Conservation (phyloP, 768 basidiomycete species). For the Lentinula detonsa region DNA sequence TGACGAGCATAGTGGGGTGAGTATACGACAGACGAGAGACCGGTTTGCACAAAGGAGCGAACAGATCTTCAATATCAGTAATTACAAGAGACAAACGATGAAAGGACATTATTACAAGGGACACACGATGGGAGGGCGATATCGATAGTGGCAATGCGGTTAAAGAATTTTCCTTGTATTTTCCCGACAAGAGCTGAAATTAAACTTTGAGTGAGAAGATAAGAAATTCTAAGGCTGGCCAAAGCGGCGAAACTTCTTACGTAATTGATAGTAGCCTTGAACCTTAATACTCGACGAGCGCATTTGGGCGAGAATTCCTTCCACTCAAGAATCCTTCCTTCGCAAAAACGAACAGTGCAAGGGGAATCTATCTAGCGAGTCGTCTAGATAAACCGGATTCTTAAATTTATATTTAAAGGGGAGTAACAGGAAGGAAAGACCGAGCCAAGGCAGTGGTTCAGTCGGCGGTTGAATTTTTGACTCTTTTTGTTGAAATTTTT, state of each 20-base stretch:
- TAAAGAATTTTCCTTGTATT: too few species aligned
- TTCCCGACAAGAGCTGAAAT: neutral
- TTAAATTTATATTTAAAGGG: neutral
- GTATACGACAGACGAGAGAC: too few species aligned
- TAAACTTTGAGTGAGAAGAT: neutral
- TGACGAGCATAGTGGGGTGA: too few species aligned
- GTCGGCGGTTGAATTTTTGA: neutral
- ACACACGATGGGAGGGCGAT: too few species aligned
- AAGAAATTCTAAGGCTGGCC: neutral
- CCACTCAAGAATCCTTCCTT: neutral
- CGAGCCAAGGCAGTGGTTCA: neutral
- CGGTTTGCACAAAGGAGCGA: too few species aligned
- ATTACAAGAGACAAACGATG: too few species aligned
- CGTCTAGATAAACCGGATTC: neutral
- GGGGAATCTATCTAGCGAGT: neutral
- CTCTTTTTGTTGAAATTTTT: slow-evolving; percentile 4
- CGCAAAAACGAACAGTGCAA: neutral
- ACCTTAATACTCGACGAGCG: slow-evolving; percentile 1
- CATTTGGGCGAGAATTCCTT: neutral
- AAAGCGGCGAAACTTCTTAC: neutral
- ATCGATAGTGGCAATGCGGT: too few species aligned
- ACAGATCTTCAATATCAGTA: too few species aligned
- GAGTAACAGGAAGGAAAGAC: neutral
- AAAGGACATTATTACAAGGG: too few species aligned
- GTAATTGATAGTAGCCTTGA: neutral